Base-by-base conservation (phyloP, 2,329 filamentous ascomycete species). In the Bertia moriformis region DNA sequence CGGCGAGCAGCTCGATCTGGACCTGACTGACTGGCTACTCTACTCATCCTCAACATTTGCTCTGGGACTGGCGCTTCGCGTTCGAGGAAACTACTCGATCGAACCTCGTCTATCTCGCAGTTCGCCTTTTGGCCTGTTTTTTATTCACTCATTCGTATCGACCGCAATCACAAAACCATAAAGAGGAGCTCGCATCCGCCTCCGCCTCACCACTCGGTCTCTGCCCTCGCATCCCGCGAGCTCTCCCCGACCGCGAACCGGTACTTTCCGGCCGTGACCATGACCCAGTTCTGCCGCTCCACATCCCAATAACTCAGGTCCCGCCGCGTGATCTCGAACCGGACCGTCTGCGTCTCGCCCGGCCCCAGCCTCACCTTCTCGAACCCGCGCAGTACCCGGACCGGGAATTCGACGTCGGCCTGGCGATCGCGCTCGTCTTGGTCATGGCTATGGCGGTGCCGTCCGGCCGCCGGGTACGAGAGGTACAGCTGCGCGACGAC, bases 241-340 rank as follows among this genome's bases (percentile, higher is more conserved):
- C 56, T 59, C 14, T 49, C 46, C 2, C 63, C 63, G 14, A 66
- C 55, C 20, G 48, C 46, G 38, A 67, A 53, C 17, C 46, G 59
- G 37, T 64, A 65, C 30, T 51, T 49, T 2, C 62, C 61, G n/a
- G 65, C 58, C 2, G 52, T 55, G 1, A 71, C 66, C 55, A 78
- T 63, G 2, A 74, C 66, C 82, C 82, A 87, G 46, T 85, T 83
- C 59, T 84, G 79, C 30, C 60, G 52, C 4, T 61, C 55, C 0
- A 73, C 68, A 51, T 82, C 78, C 82, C 82, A 86, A 36, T 83
- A 78, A 46, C 80, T 84, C 40, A 86, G 41, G 51, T 86, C 82
- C 48, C 78, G 72, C 41, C 82, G 67, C 4, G 69, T 82, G 41
- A 86, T 47, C 1, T 61, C 58, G 47, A 86, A 64, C 15, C 65